Conservation (phyloP, 1,139 yeast genomes). For the Diutina scorzettiae region DNA sequence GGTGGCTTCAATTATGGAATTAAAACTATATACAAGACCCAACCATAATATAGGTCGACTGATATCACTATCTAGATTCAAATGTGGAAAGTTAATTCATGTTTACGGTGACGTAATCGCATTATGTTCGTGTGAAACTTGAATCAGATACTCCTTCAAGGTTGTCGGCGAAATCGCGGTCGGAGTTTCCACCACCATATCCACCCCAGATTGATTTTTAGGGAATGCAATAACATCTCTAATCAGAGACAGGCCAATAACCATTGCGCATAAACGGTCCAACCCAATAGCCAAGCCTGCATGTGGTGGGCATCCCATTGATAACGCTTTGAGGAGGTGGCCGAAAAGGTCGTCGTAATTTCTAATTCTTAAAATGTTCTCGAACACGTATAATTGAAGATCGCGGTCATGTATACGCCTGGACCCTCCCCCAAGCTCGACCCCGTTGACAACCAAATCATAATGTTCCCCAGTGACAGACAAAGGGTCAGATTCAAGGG, state of each 20-base stretch:
- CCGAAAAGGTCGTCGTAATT: constrained; percentile 65
- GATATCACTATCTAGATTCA: no score
- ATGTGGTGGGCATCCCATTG: constrained; percentile 96
- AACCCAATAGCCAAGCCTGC: constrained; percentile 95
- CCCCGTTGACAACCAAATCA: constrained; percentile 88
- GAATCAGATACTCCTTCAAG: constrained; percentile 40
- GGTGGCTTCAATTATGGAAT: no score
- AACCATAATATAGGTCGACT: no score
- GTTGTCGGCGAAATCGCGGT: constrained; percentile 41
- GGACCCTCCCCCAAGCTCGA: constrained; percentile 95
- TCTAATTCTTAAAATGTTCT: constrained; percentile 39
- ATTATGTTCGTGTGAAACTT: no score
- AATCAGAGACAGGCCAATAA: constrained; percentile 61
- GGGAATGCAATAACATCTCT: constrained; percentile 96
- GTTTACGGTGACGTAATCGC: no score
- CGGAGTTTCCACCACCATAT: constrained; percentile 83
- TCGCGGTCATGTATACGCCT: constrained; percentile 83
- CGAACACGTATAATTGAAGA: constrained; percentile 61
- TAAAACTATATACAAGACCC: no score
- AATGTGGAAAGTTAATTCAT: no score
- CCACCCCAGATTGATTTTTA: constrained; percentile 79
- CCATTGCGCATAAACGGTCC: constrained; percentile 87
- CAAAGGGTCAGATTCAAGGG: constrained; percentile 43
- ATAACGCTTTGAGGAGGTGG: constrained; percentile 70
- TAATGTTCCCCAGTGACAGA: constrained; percentile 84